These are phyloP conservation scores for Xanthoceras sorbifolium DNA, from an alignment of 345 rosid genomes.

Conservation along the genomic window DNA sequence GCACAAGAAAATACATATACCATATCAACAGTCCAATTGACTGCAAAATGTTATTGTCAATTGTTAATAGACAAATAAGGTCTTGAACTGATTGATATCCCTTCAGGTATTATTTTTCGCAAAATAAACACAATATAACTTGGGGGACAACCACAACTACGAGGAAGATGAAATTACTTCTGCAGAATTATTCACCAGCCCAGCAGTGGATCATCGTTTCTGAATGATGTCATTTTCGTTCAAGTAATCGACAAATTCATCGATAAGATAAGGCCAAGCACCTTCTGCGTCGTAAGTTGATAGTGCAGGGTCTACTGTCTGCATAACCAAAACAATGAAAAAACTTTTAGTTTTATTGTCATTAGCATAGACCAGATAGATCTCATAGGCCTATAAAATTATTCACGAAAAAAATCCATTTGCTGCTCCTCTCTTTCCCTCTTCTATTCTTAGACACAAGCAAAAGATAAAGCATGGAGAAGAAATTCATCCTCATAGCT, in stretches of 20 bases:
- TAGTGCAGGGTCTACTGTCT: conserved; percentile 67
- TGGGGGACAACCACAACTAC: conserved; percentile 14
- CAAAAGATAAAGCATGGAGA: too few relatives aligned
- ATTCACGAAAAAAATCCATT: not conserved
- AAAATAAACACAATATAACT: conserved; percentile 1
- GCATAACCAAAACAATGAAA: conserved; percentile 25
- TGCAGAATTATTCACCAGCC: not conserved
- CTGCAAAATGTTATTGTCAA: conserved; percentile 3
- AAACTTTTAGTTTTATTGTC: not conserved
- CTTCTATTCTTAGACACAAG: too few relatives aligned
- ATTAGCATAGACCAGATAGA: not conserved
- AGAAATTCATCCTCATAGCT: too few relatives aligned
- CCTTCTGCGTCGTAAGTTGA: conserved; percentile 91
- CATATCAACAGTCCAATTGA: conserved; percentile 18
- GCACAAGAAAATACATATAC: conserved; percentile 16
- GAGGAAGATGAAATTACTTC: not conserved
- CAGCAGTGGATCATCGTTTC: conserved; percentile 22
- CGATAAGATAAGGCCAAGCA: conserved; percentile 98
- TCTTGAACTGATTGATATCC: not conserved
- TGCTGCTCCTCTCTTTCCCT: not conserved
- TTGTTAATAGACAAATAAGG: conserved; percentile 8
- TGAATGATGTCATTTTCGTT: conserved; percentile 57
- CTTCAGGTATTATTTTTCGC: not conserved
- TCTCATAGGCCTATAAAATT: not conserved
- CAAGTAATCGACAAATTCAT: conserved; percentile 95